Conservation (phyloP, 1,284 basidiomycete genomes). For the Apiotrichum laibachii region DNA sequence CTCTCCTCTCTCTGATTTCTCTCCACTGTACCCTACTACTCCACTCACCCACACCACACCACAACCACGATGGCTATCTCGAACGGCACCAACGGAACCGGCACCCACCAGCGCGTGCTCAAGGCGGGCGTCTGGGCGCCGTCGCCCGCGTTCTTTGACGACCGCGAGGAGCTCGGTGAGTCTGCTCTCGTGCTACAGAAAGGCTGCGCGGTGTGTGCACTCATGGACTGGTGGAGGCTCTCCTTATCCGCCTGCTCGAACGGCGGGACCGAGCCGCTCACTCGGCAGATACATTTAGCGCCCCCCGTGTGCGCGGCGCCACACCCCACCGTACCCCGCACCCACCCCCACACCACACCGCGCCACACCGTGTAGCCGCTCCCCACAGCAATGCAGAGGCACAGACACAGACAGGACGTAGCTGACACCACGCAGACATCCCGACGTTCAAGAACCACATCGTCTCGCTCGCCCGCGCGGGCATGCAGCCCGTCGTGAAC, state of each 20-base stretch:
- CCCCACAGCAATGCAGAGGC: no score
- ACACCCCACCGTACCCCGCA: no score
- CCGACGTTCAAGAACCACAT: conserved; percentile 71
- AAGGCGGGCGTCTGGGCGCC: conserved; percentile 78
- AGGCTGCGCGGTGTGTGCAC: background rate
- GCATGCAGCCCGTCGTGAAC: conserved; percentile 70
- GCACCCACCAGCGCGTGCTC: conserved; percentile 56
- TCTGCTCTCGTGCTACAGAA: conserved; percentile 5
- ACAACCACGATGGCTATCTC: conserved; percentile 16
- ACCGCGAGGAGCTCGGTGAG: conserved; percentile 77
- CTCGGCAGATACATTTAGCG: no score
- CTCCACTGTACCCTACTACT: background rate
- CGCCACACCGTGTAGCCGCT: conserved; percentile 58
- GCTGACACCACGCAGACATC: conserved; percentile 59
- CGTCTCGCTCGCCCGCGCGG: conserved; percentile 64
- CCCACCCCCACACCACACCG: conserved; percentile 32
- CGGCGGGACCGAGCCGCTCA: no score
- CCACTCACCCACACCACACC: background rate
- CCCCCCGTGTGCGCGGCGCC: background rate
- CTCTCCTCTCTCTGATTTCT: background rate
- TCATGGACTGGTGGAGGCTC: no score
- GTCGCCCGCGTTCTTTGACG: conserved; percentile 78
- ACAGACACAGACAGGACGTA: background rate
- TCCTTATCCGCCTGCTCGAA: no score
- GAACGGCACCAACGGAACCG: conserved; percentile 21